Base-by-base conservation (phyloP, 148 eudicot species). In the Rhododendron williamsianum region DNA sequence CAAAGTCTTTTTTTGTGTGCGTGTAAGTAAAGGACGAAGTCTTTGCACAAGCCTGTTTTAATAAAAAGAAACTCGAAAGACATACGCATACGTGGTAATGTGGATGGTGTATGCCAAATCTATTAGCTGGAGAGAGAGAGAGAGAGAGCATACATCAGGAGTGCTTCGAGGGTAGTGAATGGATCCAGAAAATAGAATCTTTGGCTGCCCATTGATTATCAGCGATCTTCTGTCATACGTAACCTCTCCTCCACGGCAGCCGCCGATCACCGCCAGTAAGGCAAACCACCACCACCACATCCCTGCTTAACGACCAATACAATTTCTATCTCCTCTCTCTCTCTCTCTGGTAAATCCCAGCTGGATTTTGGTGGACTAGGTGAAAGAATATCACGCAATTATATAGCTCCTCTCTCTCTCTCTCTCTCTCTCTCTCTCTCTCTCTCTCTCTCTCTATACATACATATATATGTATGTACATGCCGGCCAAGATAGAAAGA, bases 161-260 rank as follows among this genome's bases (percentile, higher is more conserved):
- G 87, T 85, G 83, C 87, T 85, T 33, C 94, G 91, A 36, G 94
- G 90, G 77, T 92, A 92, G 86, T 93, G 95, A 80, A 93, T 89
- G 0, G 93, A 90, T 0, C 95, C 95, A 16, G 93, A 93, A 79
- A 88, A 86, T 7, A 93, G 82, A 30, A 90, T 65, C 72, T 89
- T 78, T 67, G 92, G 88, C 33, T 83, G 89, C 18, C 95, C 95
- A 84, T 89, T 60, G 38, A 93, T 86, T 54, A 88, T 27, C 83
- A 93, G 85, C 3, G 93, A 90, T 36, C 95, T 86, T 4, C 85
- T 21, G 36, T 92, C 93, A 36, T 87, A 92, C 3, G 89, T 87
- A 73, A 92, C 90, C 25, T 86, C 81, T 27, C 48, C 79, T 6
- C 78, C 38, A 41, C n/a, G 18, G 21, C 18, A 69, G 33, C 84